A percentile compares a stretch with the other conserved stretches of the same genome.
These are phyloP conservation scores for Uronychia setigera DNA, from an alignment of 73 alveolate species.

Conservation along the genomic window DNA sequence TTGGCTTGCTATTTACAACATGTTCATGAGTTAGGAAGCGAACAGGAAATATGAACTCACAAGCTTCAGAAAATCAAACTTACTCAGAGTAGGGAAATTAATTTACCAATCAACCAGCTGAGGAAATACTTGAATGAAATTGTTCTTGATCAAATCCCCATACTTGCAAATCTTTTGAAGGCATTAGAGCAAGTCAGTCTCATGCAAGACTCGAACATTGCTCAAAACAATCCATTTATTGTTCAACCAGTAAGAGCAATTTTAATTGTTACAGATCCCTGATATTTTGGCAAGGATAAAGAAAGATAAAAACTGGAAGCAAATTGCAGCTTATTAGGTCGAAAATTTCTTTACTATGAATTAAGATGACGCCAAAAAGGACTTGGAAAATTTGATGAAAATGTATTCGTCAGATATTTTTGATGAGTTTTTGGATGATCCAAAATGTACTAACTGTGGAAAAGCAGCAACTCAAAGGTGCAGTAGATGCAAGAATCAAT, in stretches of 20 bases:
- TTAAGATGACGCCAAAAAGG: slow-evolving; percentile 69
- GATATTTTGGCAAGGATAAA: slow-evolving; percentile 63
- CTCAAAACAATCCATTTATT: slow-evolving; percentile 65
- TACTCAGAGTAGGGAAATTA: slow-evolving; percentile 75
- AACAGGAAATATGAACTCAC: slow-evolving; percentile 98
- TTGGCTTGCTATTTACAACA: slow-evolving; percentile 97
- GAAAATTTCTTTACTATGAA: slow-evolving; percentile 58
- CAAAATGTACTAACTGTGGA: slow-evolving; percentile 94
- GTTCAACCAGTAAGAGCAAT: slow-evolving; percentile 49
- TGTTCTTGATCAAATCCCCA: slow-evolving; percentile 97
- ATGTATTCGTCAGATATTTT: slow-evolving; percentile 88
- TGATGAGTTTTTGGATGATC: slow-evolving; percentile 95
- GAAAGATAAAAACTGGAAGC: slow-evolving; percentile 79
- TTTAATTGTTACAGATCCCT: slow-evolving; percentile 57
- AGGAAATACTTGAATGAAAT: slow-evolving; percentile 98
- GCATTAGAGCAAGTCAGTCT: slow-evolving; percentile 94
- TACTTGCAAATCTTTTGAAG: slow-evolving; percentile 90
- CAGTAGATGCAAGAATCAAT: slow-evolving; percentile 93
- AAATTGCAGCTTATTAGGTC: slow-evolving; percentile 75
- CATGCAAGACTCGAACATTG: slow-evolving; percentile 57
- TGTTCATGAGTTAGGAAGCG: slow-evolving; percentile 97
- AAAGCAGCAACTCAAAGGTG: slow-evolving; percentile 93
- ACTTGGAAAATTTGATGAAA: slow-evolving; percentile 77
- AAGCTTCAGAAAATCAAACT: slow-evolving; percentile 91
- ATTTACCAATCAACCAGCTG: slow-evolving; percentile 27